Percentiles rank a stretch among this genome's conserved stretches.
phyloP scores from a whole-genome alignment of 2,329 filamentous ascomycete species.

The Aspergillus ibericus region DNA sequence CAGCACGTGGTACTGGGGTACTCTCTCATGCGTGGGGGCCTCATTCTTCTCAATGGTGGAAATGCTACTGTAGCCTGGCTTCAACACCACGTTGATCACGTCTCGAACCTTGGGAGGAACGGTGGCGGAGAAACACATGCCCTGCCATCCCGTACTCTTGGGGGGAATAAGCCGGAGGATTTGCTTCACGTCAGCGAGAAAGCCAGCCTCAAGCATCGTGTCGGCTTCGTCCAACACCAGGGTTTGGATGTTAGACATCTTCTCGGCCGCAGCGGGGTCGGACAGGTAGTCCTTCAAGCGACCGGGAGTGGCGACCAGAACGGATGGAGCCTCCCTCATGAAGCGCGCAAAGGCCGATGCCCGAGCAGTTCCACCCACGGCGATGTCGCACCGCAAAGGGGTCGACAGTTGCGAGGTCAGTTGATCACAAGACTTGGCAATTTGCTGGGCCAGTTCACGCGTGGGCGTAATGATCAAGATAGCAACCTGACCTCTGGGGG shows the following conservation, averaged over 20 bases:
- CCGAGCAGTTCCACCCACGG: slow-evolving; percentile 42
- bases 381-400: slow-evolving; percentile 47
- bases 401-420: slow-evolving; percentile 42
- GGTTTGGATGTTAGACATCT: slow-evolving; percentile 49
- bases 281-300: slow-evolving; percentile 51
- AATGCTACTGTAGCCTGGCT: slow-evolving; percentile 74
- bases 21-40: slow-evolving; percentile 65
- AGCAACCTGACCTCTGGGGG: slow-evolving; percentile 41
- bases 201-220: slow-evolving; percentile 39
- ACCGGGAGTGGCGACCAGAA: slow-evolving; percentile 52
- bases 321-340: slow-evolving; percentile 30
- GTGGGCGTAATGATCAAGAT: slow-evolving; percentile 52
- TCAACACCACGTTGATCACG: slow-evolving; percentile 66
- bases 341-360: slow-evolving; percentile 30
- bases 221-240: slow-evolving; percentile 50
- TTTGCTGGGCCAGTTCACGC: slow-evolving; percentile 52
- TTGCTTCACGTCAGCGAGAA: slow-evolving; percentile 53
- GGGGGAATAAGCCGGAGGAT: slow-evolving; percentile 54
- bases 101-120: slow-evolving; percentile 78
- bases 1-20: slow-evolving; percentile 51
- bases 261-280: slow-evolving; percentile 43
- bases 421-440: slow-evolving; percentile 48
- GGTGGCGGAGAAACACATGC: slow-evolving; percentile 86
- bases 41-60: slow-evolving; percentile 80
- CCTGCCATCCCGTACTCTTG: slow-evolving; percentile 48